Evolutionary conservation across 768 basidiomycete species (phyloP), one percentile per base, ranked within the genome.

Genomic region (Lactarius vividus): DNA sequence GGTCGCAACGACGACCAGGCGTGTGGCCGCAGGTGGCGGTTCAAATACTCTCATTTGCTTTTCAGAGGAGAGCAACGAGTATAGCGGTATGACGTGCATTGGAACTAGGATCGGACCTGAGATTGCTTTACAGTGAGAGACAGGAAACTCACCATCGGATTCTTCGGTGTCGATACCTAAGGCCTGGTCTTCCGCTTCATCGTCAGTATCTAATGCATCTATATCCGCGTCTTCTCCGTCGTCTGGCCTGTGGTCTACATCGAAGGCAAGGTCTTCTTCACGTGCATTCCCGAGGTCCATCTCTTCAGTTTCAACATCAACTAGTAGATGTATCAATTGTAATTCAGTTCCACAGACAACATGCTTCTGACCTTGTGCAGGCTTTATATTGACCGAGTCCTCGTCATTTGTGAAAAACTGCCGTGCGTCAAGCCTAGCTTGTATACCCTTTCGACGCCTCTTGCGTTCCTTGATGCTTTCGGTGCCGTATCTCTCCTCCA

Each of bases 31-130:
- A 0, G 97, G 97, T 15, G 96, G 94, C 1, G 88, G 80, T 65
- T 88, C 79, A 74, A 99, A 99, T 2, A 98, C 96, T 23, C 82
- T 83, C 91, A 98, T 94, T 73, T 99, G 97, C 75, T 94, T 92
- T 62, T 98, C 95, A 65, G 89, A 94, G 1, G 97, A 83, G 3
- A 98, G 79, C 4, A 98, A 81, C 4, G 97, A 97, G 77, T 98
- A 98, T 2, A 99, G 78, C 0, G 97, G 96, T 1, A 99, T 84
- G 57, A 99, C 82, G 72, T 98, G 92, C 91, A 99, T 93, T 2
- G 96, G 94, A 16, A 82, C 95, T 98, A 66, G 2, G 39, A 55
- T 55, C 20, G 31, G 46, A 31, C 18, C 40, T 29, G 33, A 55
- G 42, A 23, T 39, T 56, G 60, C 42, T n/a, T 53, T 57, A 59